Evolutionary conservation across 2,329 filamentous ascomycete species (phyloP), one percentile per base, ranked within the genome.

Genomic region (Pseudonectria foliicola): DNA sequence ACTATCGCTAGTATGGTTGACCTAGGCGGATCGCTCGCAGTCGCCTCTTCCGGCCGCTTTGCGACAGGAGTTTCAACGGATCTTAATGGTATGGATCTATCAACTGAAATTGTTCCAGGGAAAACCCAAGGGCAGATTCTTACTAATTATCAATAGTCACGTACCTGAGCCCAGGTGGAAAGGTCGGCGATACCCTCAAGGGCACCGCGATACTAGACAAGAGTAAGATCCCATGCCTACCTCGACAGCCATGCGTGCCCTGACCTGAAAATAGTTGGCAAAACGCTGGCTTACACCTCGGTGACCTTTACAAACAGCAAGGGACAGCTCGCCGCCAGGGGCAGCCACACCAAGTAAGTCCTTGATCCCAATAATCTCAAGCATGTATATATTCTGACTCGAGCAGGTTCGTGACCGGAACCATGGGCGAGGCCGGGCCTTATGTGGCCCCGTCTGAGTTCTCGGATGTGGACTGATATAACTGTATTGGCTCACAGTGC

Each of bases 1-100:
- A 85, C 84, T 0, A 79, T 90, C 18, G 85, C 85, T 4, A 84
- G 79, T 54, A 80, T 89, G 62, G 80, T 82, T 18, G 78, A 82
- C 42, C 62, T 82, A 0, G 77, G 77, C 10, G 77, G 77, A 11
- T 82, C 77, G 1, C 64, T 82, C 3, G 78, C 77, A 8, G 76
- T 82, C 3, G 77, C 77, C 1, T 81, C 78, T 2, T 77, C 71
- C 43, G 77, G 77, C 0, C 61, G 77, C 2, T 81, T 74, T 47
- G 67, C 70, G 13, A 82, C 77, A 0, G 77, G 77, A 10, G 77
- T 82, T 4, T 77, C 77, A 3, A 82, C 77, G 0, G 77, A 82
- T 43, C 53, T 82, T 11, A 82, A 78, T 35, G 74, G 77, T 77
- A 55, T 25, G 29, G 16, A 10, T 10, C 15, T 10, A 18, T 29